These are phyloP conservation scores for Ustilago trichophora DNA, from an alignment of 1,284 basidiomycete species.

Conservation along the genomic window DNA sequence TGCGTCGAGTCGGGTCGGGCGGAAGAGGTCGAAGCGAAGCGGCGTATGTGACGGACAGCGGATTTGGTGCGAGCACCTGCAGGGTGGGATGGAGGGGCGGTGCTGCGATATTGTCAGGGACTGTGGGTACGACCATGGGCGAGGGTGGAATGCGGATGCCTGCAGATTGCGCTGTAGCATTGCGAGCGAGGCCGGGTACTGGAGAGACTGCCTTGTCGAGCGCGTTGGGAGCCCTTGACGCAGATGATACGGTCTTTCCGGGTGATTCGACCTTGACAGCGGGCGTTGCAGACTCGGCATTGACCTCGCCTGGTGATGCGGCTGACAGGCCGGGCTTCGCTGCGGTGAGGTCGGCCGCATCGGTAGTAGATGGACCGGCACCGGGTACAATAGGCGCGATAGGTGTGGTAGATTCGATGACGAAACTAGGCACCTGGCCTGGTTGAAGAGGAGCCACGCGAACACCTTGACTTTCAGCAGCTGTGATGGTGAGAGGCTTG, in stretches of 20 bases:
- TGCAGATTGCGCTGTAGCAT: constrained; percentile 20
- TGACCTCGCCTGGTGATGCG: background rate
- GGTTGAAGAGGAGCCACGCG: constrained; percentile 42
- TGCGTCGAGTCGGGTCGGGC: constrained; percentile 59
- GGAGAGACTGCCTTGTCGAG: constrained; percentile 36
- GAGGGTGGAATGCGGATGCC: constrained; percentile 36
- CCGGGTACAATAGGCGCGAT: constrained; percentile 14
- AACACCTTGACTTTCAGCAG: constrained; percentile 37
- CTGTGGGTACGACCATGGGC: constrained; percentile 18
- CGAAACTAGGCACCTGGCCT: constrained; percentile 45
- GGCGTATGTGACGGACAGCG: constrained; percentile 64
- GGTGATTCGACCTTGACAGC: constrained; percentile 15
- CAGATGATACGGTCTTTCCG: constrained; percentile 9
- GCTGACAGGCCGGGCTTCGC: background rate
- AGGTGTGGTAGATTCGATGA: constrained; percentile 32
- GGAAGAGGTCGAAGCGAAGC: constrained; percentile 63
- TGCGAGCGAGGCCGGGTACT: constrained; percentile 29
- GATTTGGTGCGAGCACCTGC: constrained; percentile 60
- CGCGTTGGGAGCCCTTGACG: constrained; percentile 7
- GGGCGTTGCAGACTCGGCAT: background rate
- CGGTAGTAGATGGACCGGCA: background rate
- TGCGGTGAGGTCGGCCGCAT: background rate
- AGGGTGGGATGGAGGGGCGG: constrained; percentile 58
- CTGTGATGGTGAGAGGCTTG: constrained; percentile 38
- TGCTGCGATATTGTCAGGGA: constrained; percentile 21